These are phyloP conservation scores for Tylopilus sp. DNA, from an alignment of 768 basidiomycete species.

Conservation along the genomic window DNA sequence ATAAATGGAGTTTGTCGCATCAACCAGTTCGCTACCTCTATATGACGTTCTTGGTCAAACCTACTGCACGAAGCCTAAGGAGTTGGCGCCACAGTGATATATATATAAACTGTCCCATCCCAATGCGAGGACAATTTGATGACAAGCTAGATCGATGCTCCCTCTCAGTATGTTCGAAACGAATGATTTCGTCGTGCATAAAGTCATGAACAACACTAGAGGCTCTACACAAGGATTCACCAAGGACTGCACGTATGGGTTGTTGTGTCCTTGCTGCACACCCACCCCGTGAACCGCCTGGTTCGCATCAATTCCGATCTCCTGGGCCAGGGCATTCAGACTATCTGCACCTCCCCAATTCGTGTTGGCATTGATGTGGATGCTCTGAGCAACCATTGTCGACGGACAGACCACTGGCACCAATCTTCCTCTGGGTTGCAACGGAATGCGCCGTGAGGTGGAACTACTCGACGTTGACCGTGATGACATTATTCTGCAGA, in stretches of 20 bases:
- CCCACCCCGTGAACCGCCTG: slow-evolving; percentile 1
- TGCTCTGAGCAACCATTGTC: slow-evolving; percentile 7
- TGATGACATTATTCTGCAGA: not conserved
- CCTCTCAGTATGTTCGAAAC: too few relatives aligned
- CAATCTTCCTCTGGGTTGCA: not conserved
- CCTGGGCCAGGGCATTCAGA: slow-evolving; percentile 4
- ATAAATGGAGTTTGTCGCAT: too few relatives aligned
- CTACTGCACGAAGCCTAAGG: too few relatives aligned
- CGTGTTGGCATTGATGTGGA: slow-evolving; percentile 7
- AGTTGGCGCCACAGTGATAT: too few relatives aligned
- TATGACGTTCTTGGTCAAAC: too few relatives aligned
- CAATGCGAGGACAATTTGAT: too few relatives aligned
- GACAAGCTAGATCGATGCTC: too few relatives aligned
- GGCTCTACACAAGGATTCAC: too few relatives aligned
- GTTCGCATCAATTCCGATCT: not conserved
- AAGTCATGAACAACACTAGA: not conserved
- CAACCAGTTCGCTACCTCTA: too few relatives aligned
- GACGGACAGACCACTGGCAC: not conserved
- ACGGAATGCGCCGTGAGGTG: not conserved
- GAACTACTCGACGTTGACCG: not conserved
- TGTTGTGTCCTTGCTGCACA: slow-evolving; percentile 4
- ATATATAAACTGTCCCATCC: too few relatives aligned
- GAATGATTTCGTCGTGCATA: too few relatives aligned
- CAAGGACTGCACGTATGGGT: not conserved
- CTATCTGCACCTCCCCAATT: slow-evolving; percentile 2